Conservation (phyloP, 495 filamentous ascomycete species). For the Hyphodiscus hymeniophilus region DNA sequence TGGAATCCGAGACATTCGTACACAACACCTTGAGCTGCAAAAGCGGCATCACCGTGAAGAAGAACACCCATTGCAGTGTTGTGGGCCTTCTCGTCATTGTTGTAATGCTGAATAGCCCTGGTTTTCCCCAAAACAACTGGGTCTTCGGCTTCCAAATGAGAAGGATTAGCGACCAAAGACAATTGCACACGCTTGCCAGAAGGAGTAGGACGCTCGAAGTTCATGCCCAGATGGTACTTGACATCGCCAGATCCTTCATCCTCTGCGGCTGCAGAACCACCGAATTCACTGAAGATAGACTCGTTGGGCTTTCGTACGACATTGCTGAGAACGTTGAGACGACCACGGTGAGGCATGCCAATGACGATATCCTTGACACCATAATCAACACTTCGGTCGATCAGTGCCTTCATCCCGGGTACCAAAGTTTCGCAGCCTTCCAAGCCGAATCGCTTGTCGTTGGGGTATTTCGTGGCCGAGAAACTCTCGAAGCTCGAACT, state of each 20-base stretch:
- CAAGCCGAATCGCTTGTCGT: slow-evolving; percentile 98
- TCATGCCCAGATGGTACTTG: slow-evolving; percentile 99
- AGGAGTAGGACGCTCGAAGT: slow-evolving; percentile 96
- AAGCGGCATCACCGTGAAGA: slow-evolving; percentile 94
- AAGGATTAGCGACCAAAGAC: slow-evolving; percentile 95
- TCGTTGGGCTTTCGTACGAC: slow-evolving; percentile 98
- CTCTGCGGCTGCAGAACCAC: slow-evolving; percentile 74
- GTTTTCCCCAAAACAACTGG: slow-evolving; percentile 97
- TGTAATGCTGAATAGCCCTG: slow-evolving; percentile 97
- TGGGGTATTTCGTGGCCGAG: slow-evolving; percentile 93
- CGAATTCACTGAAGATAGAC: slow-evolving; percentile 98
- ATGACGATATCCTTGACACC: slow-evolving; percentile 98
- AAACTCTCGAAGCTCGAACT: slow-evolving; percentile 93
- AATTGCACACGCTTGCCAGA: slow-evolving; percentile 98
- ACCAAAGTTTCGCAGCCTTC: slow-evolving; percentile 95
- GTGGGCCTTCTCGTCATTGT: slow-evolving; percentile 85
- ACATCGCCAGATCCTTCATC: slow-evolving; percentile 98
- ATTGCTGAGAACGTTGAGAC: slow-evolving; percentile 96
- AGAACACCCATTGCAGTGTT: slow-evolving; percentile 89
- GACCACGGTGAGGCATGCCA: slow-evolving; percentile 98
- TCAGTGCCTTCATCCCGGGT: slow-evolving; percentile 98
- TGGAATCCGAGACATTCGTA: slow-evolving; percentile 99
- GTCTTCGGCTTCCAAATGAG: slow-evolving; percentile 96
- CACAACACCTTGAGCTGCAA: slow-evolving; percentile 91
- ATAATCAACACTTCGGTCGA: slow-evolving; percentile 95